Base-by-base conservation (phyloP, 139 green algal genomes). In the Chlamydomonas applanata region DNA sequence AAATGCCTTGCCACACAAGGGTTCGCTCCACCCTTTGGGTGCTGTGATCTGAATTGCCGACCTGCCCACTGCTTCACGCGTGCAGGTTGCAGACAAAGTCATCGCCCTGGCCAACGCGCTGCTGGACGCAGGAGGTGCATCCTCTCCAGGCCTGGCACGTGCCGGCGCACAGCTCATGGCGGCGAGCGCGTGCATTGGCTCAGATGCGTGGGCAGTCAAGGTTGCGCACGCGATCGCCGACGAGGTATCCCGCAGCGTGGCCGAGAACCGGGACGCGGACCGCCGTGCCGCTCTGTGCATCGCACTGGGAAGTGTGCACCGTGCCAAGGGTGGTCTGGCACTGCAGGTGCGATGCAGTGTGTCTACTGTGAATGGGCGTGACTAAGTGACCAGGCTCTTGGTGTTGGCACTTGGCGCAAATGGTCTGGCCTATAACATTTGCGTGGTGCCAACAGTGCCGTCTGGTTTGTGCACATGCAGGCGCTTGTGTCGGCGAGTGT, bases 211-310 rank as follows among this genome's bases (percentile, higher is more conserved):
- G 67, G 80, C 76, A 2, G 27, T 24, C 32, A 64, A 65, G 56
- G 27, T 76, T 4, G 67, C 80, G 25, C 53, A 67, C 1, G 71
- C 73, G 30, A 67, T 89, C 36, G 30, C 44, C 1, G 46, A 71
- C 27, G 73, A 87, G 57, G 62, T 87, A 16, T 69, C 72, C 0
- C 71, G 79, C 54, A 82, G 34, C 54, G 56, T 66, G 0, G 36
- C 34, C 0, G 76, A 81, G 25, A 66, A 79, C 5, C 34, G 74
- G 11, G 76, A 78, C 40, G 46, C 74, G 20, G 27, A 76, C 40
- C 77, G 83, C 30, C 84, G 90, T 16, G 88, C 83, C 2, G 83
- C 87, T 16, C 77, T 95, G 67, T 88, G 86, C 24, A 76, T 98
- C 52, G 85, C 90, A 4, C 71, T 96, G 20, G 91, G 93, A 22